These are phyloP conservation scores for Iberis pinnata DNA, from an alignment of 345 rosid species.

Conservation along the genomic window DNA sequence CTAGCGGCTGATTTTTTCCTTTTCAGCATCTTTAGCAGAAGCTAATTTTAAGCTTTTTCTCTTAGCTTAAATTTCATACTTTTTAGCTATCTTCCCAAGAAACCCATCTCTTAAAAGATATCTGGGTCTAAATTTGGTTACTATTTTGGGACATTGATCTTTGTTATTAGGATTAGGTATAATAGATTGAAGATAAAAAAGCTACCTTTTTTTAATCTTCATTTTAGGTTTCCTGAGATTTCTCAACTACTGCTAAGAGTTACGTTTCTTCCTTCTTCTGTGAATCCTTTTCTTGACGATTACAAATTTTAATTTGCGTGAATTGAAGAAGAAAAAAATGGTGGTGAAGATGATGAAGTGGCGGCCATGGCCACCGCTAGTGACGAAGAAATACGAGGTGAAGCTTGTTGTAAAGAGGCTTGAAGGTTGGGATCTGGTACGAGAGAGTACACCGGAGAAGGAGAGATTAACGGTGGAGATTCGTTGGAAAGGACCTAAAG, in stretches of 20 bases:
- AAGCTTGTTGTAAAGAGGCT: conserved; percentile 50
- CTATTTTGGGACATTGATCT: conserved; percentile 30
- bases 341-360: conserved; percentile 99
- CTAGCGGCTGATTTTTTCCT: background rate
- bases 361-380: conserved; percentile 89
- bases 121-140: conserved; percentile 16
- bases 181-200: conserved; percentile 13
- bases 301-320: too few relatives aligned
- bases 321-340: conserved; percentile 35
- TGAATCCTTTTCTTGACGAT: too few relatives aligned
- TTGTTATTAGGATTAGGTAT: background rate
- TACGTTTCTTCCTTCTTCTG: conserved; percentile 9
- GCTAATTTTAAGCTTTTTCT: conserved; percentile 3
- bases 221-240: conserved; percentile 8
- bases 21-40: conserved; percentile 1
- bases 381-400: conserved; percentile 71
- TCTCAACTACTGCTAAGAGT: conserved; percentile 20
- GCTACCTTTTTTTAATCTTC: background rate
- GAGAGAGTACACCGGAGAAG: conserved; percentile 34
- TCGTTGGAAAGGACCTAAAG: conserved; percentile 94
- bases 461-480: conserved; percentile 68
- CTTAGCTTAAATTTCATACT: conserved; percentile 7
- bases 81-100: background rate
- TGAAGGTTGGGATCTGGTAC: conserved; percentile 77
- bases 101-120: conserved; percentile 8